Evolutionary conservation across 2,329 filamentous ascomycete species (phyloP), one percentile per base, ranked within the genome.

Genomic region (Microdochium nivale): DNA sequence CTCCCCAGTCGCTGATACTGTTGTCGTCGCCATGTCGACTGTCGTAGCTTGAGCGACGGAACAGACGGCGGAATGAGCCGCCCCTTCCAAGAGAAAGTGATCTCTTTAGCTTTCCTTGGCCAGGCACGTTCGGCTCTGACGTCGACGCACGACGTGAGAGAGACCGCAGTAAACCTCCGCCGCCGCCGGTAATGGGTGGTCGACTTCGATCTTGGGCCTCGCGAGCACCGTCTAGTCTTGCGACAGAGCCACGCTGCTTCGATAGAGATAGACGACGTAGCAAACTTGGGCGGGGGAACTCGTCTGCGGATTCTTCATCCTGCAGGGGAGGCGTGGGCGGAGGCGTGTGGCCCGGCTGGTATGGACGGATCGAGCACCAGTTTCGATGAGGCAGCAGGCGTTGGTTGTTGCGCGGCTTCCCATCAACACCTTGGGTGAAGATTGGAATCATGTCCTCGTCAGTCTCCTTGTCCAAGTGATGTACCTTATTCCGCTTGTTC

Each of bases 391-490:
- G 91, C 10, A 97, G 75, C 1, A 99, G 75, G 54, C 86, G 84
- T 62, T 90, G 95, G 67, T 99, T 99, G 69, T 96, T 97, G 55
- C 94, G 81, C 21, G 84, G 78, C 67, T 90, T 95, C 40, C 89
- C 88, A 61, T 96, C 90, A 1, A 96, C 89, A 57, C 95, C 94
- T 52, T 90, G 83, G 1, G 79, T 81, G 66, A 99, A 99, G 55
- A 99, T 83, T 0, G 92, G 90, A 44, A 97, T 94, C 88, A 99
- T 95, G 67, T 89, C 84, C 68, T 99, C 94, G 52, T 97, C 89
- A 0, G 94, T 99, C 52, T 91, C 75, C 54, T 77, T 76, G 65
- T 87, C 83, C 52, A 87, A 81, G 59, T 87, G 83, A 58, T 87
- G 83, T 1, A 87, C 67, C 67, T 86, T 96, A 74, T 96, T 96